A percentile compares a stretch with the other conserved stretches of the same genome.
Conservation (phyloP, 306 rosid genomes). For the Argentina anserina region DNA sequence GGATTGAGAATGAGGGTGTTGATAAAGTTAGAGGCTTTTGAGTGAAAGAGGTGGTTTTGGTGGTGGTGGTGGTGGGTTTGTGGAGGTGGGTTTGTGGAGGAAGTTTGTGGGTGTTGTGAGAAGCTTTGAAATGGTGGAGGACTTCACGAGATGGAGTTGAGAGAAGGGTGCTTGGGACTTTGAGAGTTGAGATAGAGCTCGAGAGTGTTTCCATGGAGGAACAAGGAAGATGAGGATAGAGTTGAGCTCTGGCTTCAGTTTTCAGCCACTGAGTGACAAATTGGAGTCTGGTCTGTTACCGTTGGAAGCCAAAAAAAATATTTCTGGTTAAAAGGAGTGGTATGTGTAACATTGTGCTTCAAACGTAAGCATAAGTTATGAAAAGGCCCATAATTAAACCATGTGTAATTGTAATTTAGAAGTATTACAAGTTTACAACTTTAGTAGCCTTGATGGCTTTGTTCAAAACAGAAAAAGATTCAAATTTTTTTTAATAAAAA, state of each 20-base stretch:
- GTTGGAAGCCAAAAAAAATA: background rate
- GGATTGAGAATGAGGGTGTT: conserved; percentile 22
- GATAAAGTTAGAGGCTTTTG: conserved; percentile 23
- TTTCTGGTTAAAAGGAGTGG: background rate
- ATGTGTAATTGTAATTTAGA: background rate
- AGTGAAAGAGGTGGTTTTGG: conserved; percentile 31
- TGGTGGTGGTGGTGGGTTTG: conserved; percentile 34
- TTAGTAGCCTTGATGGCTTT: background rate
- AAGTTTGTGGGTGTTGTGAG: conserved; percentile 21
- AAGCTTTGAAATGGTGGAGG: conserved; percentile 32
- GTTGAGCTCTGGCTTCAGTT: background rate
- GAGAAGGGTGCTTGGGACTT: conserved; percentile 29
- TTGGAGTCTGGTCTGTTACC: background rate
- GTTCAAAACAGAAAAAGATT: no score
- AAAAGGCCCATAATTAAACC: background rate
- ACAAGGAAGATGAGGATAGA: no score
- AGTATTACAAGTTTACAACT: background rate
- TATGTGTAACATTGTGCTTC: background rate
- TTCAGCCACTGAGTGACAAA: conserved; percentile 1
- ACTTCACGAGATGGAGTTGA: conserved; percentile 40
- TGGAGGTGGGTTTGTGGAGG: conserved; percentile 32
- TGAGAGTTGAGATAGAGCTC: conserved; percentile 41
- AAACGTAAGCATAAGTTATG: background rate
- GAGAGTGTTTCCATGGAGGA: no score
- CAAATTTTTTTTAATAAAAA: background rate